phyloP scores from a whole-genome alignment of 306 rosid genomes.

The Sindora glabra region DNA sequence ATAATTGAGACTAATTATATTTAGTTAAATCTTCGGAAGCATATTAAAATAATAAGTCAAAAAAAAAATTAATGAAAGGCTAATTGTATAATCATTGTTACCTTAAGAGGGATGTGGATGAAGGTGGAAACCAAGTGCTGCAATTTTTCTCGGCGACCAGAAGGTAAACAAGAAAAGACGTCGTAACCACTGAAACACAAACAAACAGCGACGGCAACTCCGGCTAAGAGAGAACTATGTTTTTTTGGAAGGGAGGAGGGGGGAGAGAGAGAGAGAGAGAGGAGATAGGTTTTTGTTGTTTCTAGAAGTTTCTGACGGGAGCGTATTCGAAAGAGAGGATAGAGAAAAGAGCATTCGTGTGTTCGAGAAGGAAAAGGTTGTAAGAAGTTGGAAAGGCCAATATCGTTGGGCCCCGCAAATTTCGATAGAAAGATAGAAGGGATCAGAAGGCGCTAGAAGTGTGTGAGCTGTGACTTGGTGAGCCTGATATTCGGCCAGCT shows the following conservation, averaged over 20 bases:
- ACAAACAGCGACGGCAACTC: neutral
- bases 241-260: neutral
- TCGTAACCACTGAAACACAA: neutral
- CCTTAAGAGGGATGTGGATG: slow-evolving; percentile 4
- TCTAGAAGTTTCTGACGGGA: slow-evolving; percentile 73
- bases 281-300: slow-evolving; percentile 25
- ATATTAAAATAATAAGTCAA: neutral
- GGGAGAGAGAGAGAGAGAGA: neutral
- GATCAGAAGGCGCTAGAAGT: slow-evolving; percentile 46
- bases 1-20: neutral
- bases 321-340: slow-evolving; percentile 13
- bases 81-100: neutral
- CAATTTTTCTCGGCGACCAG: neutral
- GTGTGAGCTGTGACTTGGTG: neutral
- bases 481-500: neutral
- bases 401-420: slow-evolving; percentile 30
- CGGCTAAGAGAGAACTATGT: neutral
- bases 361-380: slow-evolving; percentile 43
- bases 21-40: neutral
- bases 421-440: neutral
- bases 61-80: neutral
- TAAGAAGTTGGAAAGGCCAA: neutral
- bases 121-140: neutral
- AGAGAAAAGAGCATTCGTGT: slow-evolving; percentile 26
- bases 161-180: neutral